Base-by-base conservation (phyloP, 768 basidiomycete genomes). In the Mycena rosella region DNA sequence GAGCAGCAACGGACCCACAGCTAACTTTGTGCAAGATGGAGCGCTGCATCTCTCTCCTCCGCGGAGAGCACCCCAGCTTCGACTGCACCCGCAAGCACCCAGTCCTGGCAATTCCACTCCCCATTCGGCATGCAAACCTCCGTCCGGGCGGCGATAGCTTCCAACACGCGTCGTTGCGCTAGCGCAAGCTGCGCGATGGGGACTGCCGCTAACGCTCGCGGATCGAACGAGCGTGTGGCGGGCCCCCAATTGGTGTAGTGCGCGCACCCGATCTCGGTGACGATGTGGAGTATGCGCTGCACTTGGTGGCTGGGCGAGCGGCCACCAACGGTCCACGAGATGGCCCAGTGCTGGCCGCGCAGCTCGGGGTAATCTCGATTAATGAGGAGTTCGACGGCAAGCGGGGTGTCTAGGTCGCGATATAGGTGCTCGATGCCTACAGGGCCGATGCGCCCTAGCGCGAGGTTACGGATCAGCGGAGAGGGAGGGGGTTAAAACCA, bases 81-180 rank as follows among this genome's bases (percentile, higher is more conserved):
- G 29, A 73, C 71, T 5, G 72, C 68, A 1, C 47, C 72, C 13
- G 68, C 58, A n/a, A 68, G 58, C 26, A 77, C 52, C 78, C 77
- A 78, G 53, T 78, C 71, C 65, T 79, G 76, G 54, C 74, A 76
- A 63, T 79, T 79, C 77, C 74, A 79, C 51, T 69, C 56, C 10
- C 77, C 77, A 65, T 76, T 72, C 18, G 75, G 74, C 51, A 69
- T 73, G 17, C 63, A 47, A 27, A 76, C 75, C 1, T 65, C 66
- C 22, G 71, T 74, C 7, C 29, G 57, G 0, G 24, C 34, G 17
- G 74, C 74, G 30, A 78, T 76, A 15, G 53, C 54, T 60, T 78
- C 77, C 15, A 78, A 60, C 7, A 42, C 32, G 48, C 49, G 29
- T 27, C 77, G 57, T 48, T 76, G 57, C 34, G 51, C 55, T 18